These are phyloP conservation scores for Discostella stelligeroides DNA, from an alignment of 108 stramenopile genomes.

Conservation along the genomic window DNA sequence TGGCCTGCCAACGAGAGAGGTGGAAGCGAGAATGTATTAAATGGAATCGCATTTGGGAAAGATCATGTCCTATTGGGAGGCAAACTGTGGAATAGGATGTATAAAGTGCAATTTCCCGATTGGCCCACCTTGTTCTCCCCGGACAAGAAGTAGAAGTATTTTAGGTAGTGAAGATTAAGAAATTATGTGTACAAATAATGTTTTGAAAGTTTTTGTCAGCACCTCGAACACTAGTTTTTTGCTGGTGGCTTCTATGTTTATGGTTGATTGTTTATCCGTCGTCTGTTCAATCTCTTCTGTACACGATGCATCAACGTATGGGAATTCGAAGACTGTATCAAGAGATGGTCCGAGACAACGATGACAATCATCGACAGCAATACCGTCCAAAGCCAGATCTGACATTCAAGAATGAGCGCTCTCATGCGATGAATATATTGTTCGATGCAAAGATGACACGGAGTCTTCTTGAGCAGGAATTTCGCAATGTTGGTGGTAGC, in stretches of 20 bases:
- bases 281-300: too few relatives aligned
- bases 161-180: background rate
- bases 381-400: background rate
- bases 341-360: background rate
- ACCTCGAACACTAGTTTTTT: too few relatives aligned
- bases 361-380: too few relatives aligned
- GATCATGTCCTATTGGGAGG: slow-evolving; percentile 77
- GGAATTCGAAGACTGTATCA: background rate
- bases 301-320: background rate
- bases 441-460: background rate
- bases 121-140: slow-evolving; percentile 39
- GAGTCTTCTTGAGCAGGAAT: background rate
- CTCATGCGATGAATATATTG: slow-evolving; percentile 2
- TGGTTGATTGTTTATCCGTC: too few relatives aligned
- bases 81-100: slow-evolving; percentile 79
- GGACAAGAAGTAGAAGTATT: background rate
- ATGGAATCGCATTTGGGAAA: slow-evolving; percentile 81
- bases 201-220: too few relatives aligned
- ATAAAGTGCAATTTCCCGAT: slow-evolving; percentile 50
- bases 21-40: slow-evolving; percentile 69
- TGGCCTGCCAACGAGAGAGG: slow-evolving; percentile 61
- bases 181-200: background rate
- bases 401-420: background rate
- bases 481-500: background rate
- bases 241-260: too few relatives aligned